Conservation (phyloP, 768 basidiomycete species). For the Mrakia blollopis region DNA sequence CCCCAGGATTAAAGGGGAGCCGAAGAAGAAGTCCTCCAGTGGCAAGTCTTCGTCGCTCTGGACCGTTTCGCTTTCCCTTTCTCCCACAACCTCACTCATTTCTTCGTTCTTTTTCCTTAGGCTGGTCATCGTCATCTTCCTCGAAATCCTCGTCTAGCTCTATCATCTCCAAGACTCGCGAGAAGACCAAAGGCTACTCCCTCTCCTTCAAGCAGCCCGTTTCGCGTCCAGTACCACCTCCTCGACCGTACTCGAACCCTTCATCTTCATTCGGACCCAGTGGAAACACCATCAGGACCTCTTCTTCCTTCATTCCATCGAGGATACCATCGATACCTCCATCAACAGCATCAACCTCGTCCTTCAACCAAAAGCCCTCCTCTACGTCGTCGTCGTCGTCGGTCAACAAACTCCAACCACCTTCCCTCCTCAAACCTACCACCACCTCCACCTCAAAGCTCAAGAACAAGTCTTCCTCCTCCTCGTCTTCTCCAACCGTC, state of each 20-base stretch:
- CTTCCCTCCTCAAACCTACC: not conserved
- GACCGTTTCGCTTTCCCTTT: too few relatives aligned
- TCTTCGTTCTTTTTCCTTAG: not conserved
- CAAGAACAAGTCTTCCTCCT: not conserved
- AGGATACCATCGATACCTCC: not conserved
- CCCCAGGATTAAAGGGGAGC: slow-evolving; percentile 1
- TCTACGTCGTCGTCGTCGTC: not conserved
- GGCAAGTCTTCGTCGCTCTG: too few relatives aligned
- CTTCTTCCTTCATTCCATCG: not conserved
- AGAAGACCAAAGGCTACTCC: slow-evolving; percentile 5
- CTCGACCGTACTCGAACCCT: not conserved
- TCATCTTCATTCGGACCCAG: not conserved
- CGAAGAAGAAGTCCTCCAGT: not conserved
- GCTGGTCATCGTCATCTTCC: not conserved
- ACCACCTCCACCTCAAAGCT: not conserved
- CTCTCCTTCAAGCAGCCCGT: slow-evolving; percentile 14
- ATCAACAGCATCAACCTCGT: not conserved
- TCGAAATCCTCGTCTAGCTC: not conserved
- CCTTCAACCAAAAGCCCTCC: not conserved
- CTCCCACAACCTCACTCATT: too few relatives aligned
- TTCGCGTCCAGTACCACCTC: not conserved
- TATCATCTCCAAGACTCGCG: slow-evolving; percentile 13
- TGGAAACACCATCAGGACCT: not conserved
- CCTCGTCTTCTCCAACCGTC: not conserved
- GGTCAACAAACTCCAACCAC: not conserved